These are phyloP conservation scores for Zygosaccharomyces sapae DNA, from an alignment of 1,139 yeast species.

Conservation along the genomic window DNA sequence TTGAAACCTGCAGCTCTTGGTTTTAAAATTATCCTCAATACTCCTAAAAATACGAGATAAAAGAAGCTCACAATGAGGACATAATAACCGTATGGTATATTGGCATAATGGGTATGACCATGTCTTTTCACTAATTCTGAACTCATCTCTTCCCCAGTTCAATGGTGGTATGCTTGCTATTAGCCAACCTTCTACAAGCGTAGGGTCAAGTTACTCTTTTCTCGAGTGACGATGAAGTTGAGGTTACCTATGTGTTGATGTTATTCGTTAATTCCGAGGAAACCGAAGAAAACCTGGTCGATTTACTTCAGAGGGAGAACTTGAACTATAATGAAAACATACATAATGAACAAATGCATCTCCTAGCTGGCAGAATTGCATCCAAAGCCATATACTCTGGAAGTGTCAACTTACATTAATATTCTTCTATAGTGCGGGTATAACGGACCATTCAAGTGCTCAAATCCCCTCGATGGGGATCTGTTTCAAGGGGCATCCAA, in stretches of 20 bases:
- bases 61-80: conserved; percentile 21
- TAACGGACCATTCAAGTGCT: too few relatives aligned
- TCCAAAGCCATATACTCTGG: too few relatives aligned
- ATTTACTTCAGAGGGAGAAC: too few relatives aligned
- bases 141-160: conserved; percentile 3
- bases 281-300: background rate
- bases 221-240: background rate
- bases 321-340: too few relatives aligned
- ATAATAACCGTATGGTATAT: conserved; percentile 31
- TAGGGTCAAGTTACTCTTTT: background rate
- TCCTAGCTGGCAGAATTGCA: too few relatives aligned
- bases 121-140: conserved; percentile 21
- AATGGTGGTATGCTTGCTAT: background rate
- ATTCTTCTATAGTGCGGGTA: too few relatives aligned
- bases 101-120: conserved; percentile 33
- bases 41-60: conserved; percentile 22
- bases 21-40: conserved; percentile 16
- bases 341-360: too few relatives aligned
- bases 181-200: background rate
- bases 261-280: background rate
- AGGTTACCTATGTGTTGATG: background rate
- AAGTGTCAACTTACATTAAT: too few relatives aligned
- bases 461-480: too few relatives aligned
- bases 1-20: conserved; percentile 13
- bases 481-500: background rate